Base-by-base conservation (phyloP, 2,329 filamentous ascomycete species). In the Piedraia hortae region DNA sequence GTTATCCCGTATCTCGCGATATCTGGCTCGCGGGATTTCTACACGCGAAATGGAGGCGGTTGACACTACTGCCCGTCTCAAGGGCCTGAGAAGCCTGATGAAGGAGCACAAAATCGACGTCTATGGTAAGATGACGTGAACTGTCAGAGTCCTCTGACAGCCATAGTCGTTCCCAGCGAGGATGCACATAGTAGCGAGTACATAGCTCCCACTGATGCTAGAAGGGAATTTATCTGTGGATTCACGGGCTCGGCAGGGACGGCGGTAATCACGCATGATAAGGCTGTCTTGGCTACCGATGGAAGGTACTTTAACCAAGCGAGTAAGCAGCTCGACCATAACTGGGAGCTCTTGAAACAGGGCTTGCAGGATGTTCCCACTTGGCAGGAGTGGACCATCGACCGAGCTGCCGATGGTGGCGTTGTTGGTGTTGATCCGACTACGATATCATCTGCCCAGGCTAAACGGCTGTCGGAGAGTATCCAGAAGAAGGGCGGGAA, bases 271-370 rank as follows among this genome's bases (percentile, higher is more conserved):
- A 85, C 80, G 2, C 59, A 63, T 21, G 68, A 77, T 22, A 80
- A 80, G 45, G 85, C 85, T 9, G 75, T 77, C 8, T 53, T 97
- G 26, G 77, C 85, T 7, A 97, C 85, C 14, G 85, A 97, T 43
- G 85, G 85, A 14, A 69, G 85, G 32, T 97, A 97, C 48, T 97
- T 93, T 57, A 93, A 89, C 50, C 85, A 97, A 47, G 85, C 85
- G 12, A 55, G 66, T 29, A 74, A 80, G 37, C 77, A 97, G 45
- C 62, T 97, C 14, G 85, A 93, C 44, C 51, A 48, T 37, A 93
- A 93, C 45, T 97, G 85, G 85, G 53, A 62, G 21, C 54, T 97
- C 18, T 54, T 97, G 29, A 97, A 91, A 52, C 77, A 89, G 38
- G 85, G 85, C 4, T 56, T 90, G 21, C 74, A 85, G 40, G 77